These are phyloP conservation scores for Pythium insidiosum DNA, from an alignment of 352 stramenopile species.

Conservation along the genomic window DNA sequence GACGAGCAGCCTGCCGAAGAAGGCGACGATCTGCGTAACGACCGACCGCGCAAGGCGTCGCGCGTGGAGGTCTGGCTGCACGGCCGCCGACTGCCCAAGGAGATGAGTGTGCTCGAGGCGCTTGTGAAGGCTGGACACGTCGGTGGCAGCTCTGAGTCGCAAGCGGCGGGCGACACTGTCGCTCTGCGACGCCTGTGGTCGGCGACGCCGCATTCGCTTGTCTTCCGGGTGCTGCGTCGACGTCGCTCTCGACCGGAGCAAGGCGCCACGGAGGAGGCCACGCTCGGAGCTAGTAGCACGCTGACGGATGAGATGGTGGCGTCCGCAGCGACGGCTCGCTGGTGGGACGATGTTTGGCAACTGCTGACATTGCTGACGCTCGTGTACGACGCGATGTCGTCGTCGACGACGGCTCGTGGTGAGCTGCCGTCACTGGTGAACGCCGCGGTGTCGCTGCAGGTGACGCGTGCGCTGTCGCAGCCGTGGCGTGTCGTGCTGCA, in stretches of 20 bases:
- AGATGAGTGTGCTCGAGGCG: conserved; percentile 60
- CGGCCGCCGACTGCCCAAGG: conserved; percentile 17
- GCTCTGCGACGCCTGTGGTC: conserved; percentile 26
- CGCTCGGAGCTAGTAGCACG: too few species aligned
- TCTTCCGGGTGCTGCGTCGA: conserved; percentile 48
- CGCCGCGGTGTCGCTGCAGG: conserved; percentile 45
- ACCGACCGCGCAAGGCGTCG: conserved; percentile 8
- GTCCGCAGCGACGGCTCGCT: conserved; percentile 1
- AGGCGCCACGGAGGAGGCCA: too few species aligned
- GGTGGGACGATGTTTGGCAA: conserved; percentile 62
- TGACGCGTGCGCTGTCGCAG: conserved; percentile 44
- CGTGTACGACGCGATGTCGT: conserved; percentile 17
- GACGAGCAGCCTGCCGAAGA: conserved; percentile 2
- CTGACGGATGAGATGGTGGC: too few species aligned
- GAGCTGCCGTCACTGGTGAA: conserved; percentile 31
- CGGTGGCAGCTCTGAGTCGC: too few species aligned
- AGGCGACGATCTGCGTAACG: conserved; percentile 6
- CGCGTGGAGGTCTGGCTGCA: conserved; percentile 33
- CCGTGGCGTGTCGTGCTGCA: conserved; percentile 59
- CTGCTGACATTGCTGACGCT: conserved; percentile 36
- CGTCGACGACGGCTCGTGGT: background rate
- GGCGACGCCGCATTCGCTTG: conserved; percentile 39
- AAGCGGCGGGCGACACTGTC: background rate
- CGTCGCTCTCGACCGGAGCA: too few species aligned
- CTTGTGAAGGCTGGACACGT: too few species aligned